Base-by-base conservation (phyloP, 768 basidiomycete genomes). In the Mycena albidolilacea region DNA sequence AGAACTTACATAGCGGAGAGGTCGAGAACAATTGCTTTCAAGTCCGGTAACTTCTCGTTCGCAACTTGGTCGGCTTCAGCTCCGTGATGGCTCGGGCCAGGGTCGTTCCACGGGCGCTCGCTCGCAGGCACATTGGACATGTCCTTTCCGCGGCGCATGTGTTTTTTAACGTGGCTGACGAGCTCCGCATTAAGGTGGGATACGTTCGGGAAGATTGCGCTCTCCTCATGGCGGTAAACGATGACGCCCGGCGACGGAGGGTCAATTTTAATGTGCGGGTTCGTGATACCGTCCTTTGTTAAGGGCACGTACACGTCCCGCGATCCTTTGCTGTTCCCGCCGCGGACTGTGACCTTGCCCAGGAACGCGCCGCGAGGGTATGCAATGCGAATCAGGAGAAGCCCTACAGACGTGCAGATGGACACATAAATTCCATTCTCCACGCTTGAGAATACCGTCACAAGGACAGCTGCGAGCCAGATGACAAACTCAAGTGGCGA, bases 91-190 rank as follows among this genome's bases (percentile, higher is more conserved):
- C 81, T 77, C 21, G 94, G 94, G 37, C 95, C 95, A 11, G 95
- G 92, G 77, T 98, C 97, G 79, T 99, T 99, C 97, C 97, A 99
- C 14, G 95, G 89, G 54, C 97, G 90, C 80, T 97, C 96, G 72
- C 88, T 86, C 57, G 90, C 82, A 68, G 82, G 88, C 73, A 95
- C 85, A n/a, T 82, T 78, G 64, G 87, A 86, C 81, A 93, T 86
- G 80, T 97, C 94, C 77, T 87, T 89, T 23, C 95, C 96, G 63
- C 94, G 89, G 41, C 91, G 88, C 78, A 93, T 95, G 77, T 92
- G 86, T 67, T 82, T 84, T 82, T 93, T 96, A 74, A 98, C 95
- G 76, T 96, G 87, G 76, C 93, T 92, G 30, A 97, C 93, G 30
- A 99, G 83, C 2, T 87, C 84, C 50, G 90, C 89, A 80, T 96